Evolutionary conservation across 345 rosid species (phyloP).

Genomic region (Boechera retrofracta): DNA sequence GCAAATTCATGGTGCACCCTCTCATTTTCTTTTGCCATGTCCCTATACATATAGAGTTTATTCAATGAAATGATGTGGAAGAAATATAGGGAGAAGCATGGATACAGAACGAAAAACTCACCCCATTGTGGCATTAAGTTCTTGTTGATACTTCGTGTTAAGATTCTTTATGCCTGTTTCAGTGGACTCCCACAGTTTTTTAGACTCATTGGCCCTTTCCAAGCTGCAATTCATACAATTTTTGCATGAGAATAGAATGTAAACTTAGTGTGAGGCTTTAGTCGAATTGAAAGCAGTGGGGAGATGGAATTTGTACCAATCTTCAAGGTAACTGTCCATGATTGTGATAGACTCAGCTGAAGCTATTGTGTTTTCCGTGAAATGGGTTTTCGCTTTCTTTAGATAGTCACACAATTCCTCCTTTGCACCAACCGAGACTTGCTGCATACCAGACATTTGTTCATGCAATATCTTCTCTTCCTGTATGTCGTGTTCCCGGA

Average conservation of each 20-base stretch:
- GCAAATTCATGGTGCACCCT: slow-evolving; percentile 51
- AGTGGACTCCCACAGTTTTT: slow-evolving; percentile 62
- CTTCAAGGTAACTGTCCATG: slow-evolving; percentile 62
- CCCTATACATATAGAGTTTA: slow-evolving; percentile 49
- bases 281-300: neutral
- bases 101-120: slow-evolving; percentile 47
- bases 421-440: slow-evolving; percentile 58
- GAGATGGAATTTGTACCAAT: slow-evolving; percentile 55
- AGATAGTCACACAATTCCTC: slow-evolving; percentile 56
- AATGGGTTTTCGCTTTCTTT: slow-evolving; percentile 52
- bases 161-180: slow-evolving; percentile 46
- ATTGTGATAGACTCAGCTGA: slow-evolving; percentile 59
- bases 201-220: slow-evolving; percentile 51
- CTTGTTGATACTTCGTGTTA: slow-evolving; percentile 43
- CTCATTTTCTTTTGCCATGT: slow-evolving; percentile 47
- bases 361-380: slow-evolving; percentile 65
- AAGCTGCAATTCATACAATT: slow-evolving; percentile 53
- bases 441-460: slow-evolving; percentile 65
- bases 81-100: neutral
- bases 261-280: neutral
- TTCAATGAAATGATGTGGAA: neutral
- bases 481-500: slow-evolving; percentile 49
- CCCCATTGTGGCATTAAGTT: slow-evolving; percentile 31
- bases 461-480: slow-evolving; percentile 63
- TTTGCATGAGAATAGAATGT: slow-evolving; percentile 1